Evolutionary conservation across 371 early-diverging fungal species (phyloP), one percentile per base, ranked within the genome.

Genomic region (Syncephalastrum racemosum): DNA sequence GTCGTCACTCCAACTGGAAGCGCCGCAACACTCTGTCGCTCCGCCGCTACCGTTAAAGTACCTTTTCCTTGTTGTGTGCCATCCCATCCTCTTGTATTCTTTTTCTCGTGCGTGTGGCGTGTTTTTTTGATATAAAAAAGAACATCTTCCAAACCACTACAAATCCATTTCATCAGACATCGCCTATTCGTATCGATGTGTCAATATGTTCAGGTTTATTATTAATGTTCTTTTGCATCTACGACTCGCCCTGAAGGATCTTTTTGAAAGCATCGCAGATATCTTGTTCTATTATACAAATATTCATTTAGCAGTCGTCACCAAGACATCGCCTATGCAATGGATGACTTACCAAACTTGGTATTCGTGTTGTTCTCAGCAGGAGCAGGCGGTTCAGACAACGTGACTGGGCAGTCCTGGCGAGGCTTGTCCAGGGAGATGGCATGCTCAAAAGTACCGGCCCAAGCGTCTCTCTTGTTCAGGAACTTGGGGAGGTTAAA

Each of bases 11-110:
- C 60, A 75, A 62, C 71, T 90, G 90, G 90, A 82, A 73, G 66
- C 75, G 87, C 53, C 80, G 86, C 81, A 89, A 90, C 85, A 90
- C 90, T 49, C 77, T 89, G 55, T 87, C 87, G 58, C 87, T 90
- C 65, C 88, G 84, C 70, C 89, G 90, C 68, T 90, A 88, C 83
- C 89, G 90, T 65, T 90, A 90, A 86, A 66, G 39, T 43, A 31
- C 36, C 40, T 39, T 46, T 31, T 31, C 36, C 36, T 31, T 31
- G 36, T 31, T 31, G 36, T 24, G 24, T 49, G 18, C 22, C 19
- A 22, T 23, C 50, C 24, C 50, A 22, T 49, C 27, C 31, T 39
- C 27, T 27, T 49, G 22, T 49, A 24, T 49, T 49, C 27, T 49
- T 49, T 31, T 31, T 31, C 36, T 31, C 10, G 36, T 31, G 36